A percentile compares a stretch with the other conserved stretches of the same genome.
phyloP scores from a whole-genome alignment of 1,284 basidiomycete genomes.

The Pseudomicrostroma phylloplanum region DNA sequence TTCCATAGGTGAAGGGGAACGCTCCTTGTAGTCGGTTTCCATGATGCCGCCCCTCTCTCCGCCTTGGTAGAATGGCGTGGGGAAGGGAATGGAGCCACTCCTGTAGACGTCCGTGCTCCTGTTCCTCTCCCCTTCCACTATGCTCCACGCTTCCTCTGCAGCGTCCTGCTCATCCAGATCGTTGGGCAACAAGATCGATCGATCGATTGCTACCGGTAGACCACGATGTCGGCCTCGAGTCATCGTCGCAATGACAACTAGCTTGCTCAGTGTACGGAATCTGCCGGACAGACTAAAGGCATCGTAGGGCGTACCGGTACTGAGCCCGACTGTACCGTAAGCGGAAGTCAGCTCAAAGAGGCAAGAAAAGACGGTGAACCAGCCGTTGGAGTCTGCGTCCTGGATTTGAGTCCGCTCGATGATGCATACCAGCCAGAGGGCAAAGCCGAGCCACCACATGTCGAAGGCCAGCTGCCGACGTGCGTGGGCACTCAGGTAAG shows the following conservation, averaged over 20 bases:
- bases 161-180: conserved; percentile 43
- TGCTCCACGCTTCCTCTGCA: conserved; percentile 1
- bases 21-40: too few species aligned
- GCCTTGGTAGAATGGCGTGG: too few species aligned
- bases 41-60: too few species aligned
- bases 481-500: conserved; percentile 71
- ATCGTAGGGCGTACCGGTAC: conserved; percentile 63
- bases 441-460: conserved; percentile 49
- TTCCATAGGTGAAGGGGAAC: too few species aligned
- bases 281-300: conserved; percentile 75
- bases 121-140: neutral
- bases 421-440: conserved; percentile 49
- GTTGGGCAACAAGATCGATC: conserved; percentile 57
- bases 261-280: conserved; percentile 73
- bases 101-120: neutral
- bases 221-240: conserved; percentile 86
- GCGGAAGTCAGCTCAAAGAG: conserved; percentile 79
- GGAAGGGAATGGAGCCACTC: too few species aligned
- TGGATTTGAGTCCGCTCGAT: conserved; percentile 43
- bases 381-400: conserved; percentile 29
- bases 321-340: conserved; percentile 53
- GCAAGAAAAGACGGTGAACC: conserved; percentile 56
- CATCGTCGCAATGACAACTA: conserved; percentile 75
- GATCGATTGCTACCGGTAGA: conserved; percentile 68
- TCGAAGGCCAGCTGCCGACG: conserved; percentile 76